These are phyloP conservation scores for Ochetophila trinervis DNA, from an alignment of 306 rosid genomes.

Conservation along the genomic window DNA sequence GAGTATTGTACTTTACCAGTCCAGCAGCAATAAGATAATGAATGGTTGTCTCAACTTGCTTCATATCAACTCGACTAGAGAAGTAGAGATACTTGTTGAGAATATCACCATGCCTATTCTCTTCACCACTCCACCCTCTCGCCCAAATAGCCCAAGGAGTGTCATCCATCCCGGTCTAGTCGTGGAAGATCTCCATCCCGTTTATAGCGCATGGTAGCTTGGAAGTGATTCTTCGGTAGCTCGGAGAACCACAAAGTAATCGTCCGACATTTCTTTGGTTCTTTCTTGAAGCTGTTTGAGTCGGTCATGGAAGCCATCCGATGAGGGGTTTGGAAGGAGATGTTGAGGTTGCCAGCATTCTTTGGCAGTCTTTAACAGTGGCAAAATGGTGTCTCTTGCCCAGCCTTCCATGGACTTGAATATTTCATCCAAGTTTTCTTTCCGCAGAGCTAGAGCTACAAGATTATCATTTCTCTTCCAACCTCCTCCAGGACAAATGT, in stretches of 20 bases:
- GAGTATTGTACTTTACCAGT: background rate
- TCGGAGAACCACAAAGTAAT: background rate
- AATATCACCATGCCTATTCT: background rate
- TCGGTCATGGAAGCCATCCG: background rate
- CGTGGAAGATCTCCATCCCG: background rate
- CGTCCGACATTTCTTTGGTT: background rate
- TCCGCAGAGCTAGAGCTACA: no score
- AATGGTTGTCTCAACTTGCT: background rate
- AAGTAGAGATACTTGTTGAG: constrained; percentile 5
- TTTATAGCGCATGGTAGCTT: background rate
- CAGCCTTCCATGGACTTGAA: background rate
- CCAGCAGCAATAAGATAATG: background rate
- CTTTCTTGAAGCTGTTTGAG: background rate
- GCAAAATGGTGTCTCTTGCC: background rate
- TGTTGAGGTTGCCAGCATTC: background rate
- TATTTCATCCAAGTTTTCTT: background rate
- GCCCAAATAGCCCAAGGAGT: background rate
- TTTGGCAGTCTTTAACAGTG: background rate
- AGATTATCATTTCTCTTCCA: no score
- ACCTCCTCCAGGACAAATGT: no score
- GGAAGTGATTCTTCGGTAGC: constrained; percentile 1
- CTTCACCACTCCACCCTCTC: background rate
- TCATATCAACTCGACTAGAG: constrained; percentile 6
- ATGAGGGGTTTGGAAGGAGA: background rate
- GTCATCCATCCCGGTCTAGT: background rate